These are phyloP conservation scores for Lasiosphaeria ovina DNA, from an alignment of 495 filamentous ascomycete species.

Conservation along the genomic window DNA sequence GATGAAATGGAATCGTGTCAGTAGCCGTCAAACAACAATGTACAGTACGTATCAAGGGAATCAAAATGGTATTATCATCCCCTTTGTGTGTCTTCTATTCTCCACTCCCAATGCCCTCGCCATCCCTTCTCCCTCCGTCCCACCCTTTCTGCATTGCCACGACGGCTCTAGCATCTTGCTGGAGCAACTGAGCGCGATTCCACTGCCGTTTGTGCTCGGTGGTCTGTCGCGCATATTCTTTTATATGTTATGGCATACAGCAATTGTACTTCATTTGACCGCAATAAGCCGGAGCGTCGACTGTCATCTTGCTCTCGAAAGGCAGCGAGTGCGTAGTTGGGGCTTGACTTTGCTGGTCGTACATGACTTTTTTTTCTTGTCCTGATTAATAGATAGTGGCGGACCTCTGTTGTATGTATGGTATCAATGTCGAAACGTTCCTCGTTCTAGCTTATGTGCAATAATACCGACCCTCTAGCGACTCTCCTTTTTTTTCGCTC, in stretches of 20 bases:
- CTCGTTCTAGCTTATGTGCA: too few species aligned
- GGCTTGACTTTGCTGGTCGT: constrained; percentile 87
- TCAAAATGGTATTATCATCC: too few species aligned
- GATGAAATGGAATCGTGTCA: too few species aligned
- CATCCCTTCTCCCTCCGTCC: neutral
- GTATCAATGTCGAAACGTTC: too few species aligned
- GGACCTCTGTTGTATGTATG: too few species aligned
- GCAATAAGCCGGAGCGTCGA: constrained; percentile 93
- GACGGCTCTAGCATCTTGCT: constrained; percentile 38
- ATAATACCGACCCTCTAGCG: too few species aligned
- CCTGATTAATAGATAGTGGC: too few species aligned
- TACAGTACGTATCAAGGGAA: too few species aligned
- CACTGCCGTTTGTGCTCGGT: constrained; percentile 44
- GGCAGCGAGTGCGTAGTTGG: constrained; percentile 74
- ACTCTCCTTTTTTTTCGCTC: too few species aligned
- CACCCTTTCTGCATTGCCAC: constrained; percentile 26
- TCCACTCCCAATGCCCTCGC: neutral
- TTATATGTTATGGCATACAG: constrained; percentile 40
- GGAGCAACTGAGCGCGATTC: constrained; percentile 48
- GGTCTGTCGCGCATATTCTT: constrained; percentile 30
- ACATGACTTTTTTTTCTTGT: constrained; percentile 38
- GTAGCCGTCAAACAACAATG: too few species aligned
- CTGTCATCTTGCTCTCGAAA: constrained; percentile 67
- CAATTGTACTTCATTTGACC: constrained; percentile 20
- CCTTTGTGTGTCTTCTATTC: too few species aligned